Evolutionary conservation across 2,329 filamentous ascomycete species (phyloP), one percentile per base, ranked within the genome.

Genomic region (Mycogone perniciosa): DNA sequence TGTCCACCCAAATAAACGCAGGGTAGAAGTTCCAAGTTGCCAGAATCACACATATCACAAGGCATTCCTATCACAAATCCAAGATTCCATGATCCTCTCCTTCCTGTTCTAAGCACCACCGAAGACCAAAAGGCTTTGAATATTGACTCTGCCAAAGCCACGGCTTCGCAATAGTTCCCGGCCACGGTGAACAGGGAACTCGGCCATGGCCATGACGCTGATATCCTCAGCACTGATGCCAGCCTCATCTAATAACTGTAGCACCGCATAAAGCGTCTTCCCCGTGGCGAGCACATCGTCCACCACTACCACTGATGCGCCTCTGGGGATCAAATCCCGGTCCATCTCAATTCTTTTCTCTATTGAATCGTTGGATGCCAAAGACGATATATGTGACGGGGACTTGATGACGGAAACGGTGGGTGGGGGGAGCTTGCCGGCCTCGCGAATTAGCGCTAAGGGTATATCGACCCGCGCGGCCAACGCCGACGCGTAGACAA

Each of bases 221-320:
- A 82, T 52, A 55, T 72, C n/a, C 37, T 73, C 66, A 0, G 52
- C 34, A n/a, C 43, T 7, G 11, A 81, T 54, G 0, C 74, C 73
- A 53, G 66, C 71, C 56, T 75, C 44, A 1, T 38, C 9, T 29
- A 84, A 59, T 2, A 84, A 64, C 56, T 69, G 56, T 33, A 84
- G 57, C 34, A 80, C 68, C 6, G 76, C 77, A 60, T 67, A 74
- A 35, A 84, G 71, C 3, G 80, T 83, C 56, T 70, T 56, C 1
- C 79, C 80, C 0, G 75, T 77, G 5, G 80, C 71, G 50, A 84
- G 72, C 30, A 82, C 79, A 62, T 84, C 80, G 52, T 84, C 80
- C 5, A 84, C 70, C 0, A 83, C 71, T 11, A 83, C 67, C 8
- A 83, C 73, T 4, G 66, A 67, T 4, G 62, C 64, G 1, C 64